Base-by-base conservation (phyloP, 1,284 basidiomycete species). In the Boletus semigastroideus region DNA sequence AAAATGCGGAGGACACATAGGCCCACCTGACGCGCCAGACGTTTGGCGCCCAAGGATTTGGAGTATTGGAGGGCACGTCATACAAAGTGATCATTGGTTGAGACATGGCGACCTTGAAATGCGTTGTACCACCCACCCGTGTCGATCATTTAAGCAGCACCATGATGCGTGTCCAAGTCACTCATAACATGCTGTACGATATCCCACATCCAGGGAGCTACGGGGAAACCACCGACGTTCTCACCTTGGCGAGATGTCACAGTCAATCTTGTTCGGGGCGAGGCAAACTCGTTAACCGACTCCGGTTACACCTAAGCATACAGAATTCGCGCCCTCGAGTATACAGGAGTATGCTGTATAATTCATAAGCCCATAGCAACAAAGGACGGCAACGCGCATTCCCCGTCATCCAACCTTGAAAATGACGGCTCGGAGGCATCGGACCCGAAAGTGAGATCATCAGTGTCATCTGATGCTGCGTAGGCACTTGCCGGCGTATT, bases 31-130 rank as follows among this genome's bases (percentile, higher is more conserved):
- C 75, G 36, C 84, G 74, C 86, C 86, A 87, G 30, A 86, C 82
- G 60, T 84, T 85, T 12, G 86, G 86, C 46, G 82, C 80, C 86
- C 86, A 88, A 20, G 86, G 79, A 52, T 86, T 82, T 7, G 80
- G 74, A 16, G 75, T 74, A 42, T 74, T 74, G 11, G 83, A 81
- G 40, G 78, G 81, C 39, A 83, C 74, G 57, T 88, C 86, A 59
- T 87, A 88, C 19, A 88, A 73, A 22, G 75, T 80, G 58, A 88
- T 84, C 27, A 72, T 66, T 17, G 82, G 80, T 49, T 73, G 69
- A 48, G 73, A 68, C 67, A 66, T 65, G 42, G 50, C 46, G 22
- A 40, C 4, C n/a, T 37, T 16, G 17, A 45, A 31, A 42, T 10
- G 25, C 25, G 49, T 31, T 41, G n/a, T 13, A n/a, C n/a, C n/a